Base-by-base conservation (phyloP, 352 stramenopile genomes). In the Proteromonas lacertae region DNA sequence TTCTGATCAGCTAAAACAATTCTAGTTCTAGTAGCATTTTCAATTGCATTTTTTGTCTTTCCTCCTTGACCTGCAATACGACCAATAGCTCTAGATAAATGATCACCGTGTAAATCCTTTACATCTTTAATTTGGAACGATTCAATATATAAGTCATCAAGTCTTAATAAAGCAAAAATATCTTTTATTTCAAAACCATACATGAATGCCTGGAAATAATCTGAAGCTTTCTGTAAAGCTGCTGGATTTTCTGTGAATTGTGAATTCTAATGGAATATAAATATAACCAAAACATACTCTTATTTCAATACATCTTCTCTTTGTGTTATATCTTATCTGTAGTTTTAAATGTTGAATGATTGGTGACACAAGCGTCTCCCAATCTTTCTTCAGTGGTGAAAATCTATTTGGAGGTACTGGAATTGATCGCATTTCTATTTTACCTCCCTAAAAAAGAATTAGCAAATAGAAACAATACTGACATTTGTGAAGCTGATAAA, bases 121-220 rank as follows among this genome's bases (percentile, higher is more conserved):
- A 93, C 79, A 48, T 93, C 79, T 24, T 79, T 89, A 13, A 93
- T 70, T 47, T 96, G 71, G 46, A 99, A 99, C 29, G 71, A 92
- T 54, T 99, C 87, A 10, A 88, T 52, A 48, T 74, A 97, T 32
- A 99, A 54, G 51, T 99, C 87, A 48, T 99, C 87, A 32, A 99
- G 64, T 54, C 87, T 71, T 43, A 99, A 58, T 35, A 99, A 55
- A 17, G 87, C 87, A 18, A 99, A 73, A 0, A 74, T 72, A 44
- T 92, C 75, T 50, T 87, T 66, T 25, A 96, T 77, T 43, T 97
- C 84, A 44, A 99, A 99, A 33, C 87, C 87, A 60, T 96, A 76
- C 76, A 95, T 92, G 54, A 95, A 99, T 20, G 83, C 84, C 31
- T 33, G 29, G 7, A 34, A 19, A 41, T 45, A 20, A 32, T 60